These are phyloP conservation scores for Xylaria bambusicola DNA, from an alignment of 495 filamentous ascomycete genomes.

Conservation along the genomic window DNA sequence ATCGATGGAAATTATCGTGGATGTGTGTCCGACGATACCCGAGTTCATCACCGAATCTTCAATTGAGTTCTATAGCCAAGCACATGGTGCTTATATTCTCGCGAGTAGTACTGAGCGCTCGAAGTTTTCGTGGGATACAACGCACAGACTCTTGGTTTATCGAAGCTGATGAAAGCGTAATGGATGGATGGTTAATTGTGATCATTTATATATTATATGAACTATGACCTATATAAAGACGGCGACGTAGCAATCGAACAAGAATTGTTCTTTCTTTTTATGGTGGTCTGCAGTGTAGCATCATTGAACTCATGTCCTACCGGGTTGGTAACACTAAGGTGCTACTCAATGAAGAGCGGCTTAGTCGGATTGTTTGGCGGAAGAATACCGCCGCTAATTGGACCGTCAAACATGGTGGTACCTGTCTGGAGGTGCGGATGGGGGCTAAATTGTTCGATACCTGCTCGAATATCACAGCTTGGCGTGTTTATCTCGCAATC, in stretches of 20 bases:
- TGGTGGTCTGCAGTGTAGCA: neutral
- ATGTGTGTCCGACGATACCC: neutral
- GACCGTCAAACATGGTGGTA: neutral
- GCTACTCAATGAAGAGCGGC: no score
- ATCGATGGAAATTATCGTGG: neutral
- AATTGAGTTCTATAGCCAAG: neutral
- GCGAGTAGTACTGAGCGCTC: neutral
- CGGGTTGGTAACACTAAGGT: no score
- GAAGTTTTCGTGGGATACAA: neutral
- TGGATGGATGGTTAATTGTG: neutral
- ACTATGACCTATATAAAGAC: neutral
- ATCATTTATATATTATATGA: neutral
- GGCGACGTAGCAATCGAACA: neutral
- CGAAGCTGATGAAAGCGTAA: no score
- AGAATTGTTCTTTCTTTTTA: no score
- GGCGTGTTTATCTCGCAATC: conserved; percentile 2
- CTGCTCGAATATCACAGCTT: neutral
- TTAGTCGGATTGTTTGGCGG: neutral
- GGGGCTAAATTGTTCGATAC: neutral
- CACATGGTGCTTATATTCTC: neutral
- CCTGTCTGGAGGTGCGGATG: neutral
- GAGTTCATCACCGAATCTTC: neutral
- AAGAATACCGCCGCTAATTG: neutral
- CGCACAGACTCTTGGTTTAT: no score
- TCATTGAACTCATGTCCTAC: neutral